Evolutionary conservation across 371 early-diverging fungal genomes (phyloP).

Genomic region (Batkoa obscura): DNA sequence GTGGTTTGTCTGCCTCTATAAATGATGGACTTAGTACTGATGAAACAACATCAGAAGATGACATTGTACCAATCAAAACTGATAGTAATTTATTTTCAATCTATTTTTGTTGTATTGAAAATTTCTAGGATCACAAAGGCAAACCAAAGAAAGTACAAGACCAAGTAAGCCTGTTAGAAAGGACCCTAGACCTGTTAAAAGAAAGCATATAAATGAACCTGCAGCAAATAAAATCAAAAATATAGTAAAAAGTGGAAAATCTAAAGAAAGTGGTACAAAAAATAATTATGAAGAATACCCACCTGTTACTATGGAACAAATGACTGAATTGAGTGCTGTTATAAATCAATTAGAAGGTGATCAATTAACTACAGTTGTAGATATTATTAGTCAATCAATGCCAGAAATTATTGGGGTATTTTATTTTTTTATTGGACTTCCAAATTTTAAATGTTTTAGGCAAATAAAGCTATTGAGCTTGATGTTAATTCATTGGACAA

Average conservation of each 20-base stretch:
- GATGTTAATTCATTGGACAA: conserved; percentile 82
- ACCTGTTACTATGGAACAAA: conserved; percentile 65
- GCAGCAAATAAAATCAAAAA: neutral
- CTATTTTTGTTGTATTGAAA: neutral
- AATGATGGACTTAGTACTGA: conserved; percentile 5
- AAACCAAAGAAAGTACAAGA: neutral
- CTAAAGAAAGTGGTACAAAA: neutral
- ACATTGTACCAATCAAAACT: neutral
- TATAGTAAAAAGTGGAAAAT: neutral
- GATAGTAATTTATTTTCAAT: neutral
- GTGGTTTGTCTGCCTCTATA: neutral
- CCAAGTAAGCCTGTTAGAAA: neutral
- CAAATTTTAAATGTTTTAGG: conserved; percentile 6
- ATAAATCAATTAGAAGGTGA: conserved; percentile 68
- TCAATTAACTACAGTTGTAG: conserved; percentile 52
- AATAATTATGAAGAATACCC: neutral
- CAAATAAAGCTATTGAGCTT: conserved; percentile 34
- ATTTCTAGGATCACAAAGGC: neutral
- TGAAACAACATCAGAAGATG: neutral
- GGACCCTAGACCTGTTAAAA: neutral
- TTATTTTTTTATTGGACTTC: neutral
- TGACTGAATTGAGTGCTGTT: conserved; percentile 64
- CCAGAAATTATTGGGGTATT: conserved; percentile 51
- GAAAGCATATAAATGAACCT: neutral
- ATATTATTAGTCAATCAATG: conserved; percentile 70